phyloP scores from a whole-genome alignment of 768 basidiomycete species.

The Leccinum rimulosum region DNA sequence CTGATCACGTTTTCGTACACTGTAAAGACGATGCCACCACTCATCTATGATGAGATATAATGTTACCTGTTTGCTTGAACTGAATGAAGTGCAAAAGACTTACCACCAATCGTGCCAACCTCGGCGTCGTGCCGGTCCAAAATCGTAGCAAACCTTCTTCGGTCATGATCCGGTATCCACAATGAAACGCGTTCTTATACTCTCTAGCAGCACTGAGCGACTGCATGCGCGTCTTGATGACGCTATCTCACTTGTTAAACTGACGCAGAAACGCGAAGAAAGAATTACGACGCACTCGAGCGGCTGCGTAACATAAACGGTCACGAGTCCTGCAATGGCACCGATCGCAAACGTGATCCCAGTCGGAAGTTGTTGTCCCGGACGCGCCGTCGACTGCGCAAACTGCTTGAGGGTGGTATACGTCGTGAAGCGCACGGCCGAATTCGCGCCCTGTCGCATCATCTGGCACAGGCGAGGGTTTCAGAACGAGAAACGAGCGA shows the following conservation, averaged over 20 bases:
- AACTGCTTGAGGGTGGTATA: slow-evolving; percentile 94
- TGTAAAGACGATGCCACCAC: slow-evolving; percentile 91
- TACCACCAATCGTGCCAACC: slow-evolving; percentile 81
- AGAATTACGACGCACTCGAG: slow-evolving; percentile 54
- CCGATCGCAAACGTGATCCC: slow-evolving; percentile 94
- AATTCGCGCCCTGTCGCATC: slow-evolving; percentile 98
- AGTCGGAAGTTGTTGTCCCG: slow-evolving; percentile 81
- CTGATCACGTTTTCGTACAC: slow-evolving; percentile 83
- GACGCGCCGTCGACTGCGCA: slow-evolving; percentile 78
- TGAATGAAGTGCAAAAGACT: slow-evolving; percentile 28
- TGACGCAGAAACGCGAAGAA: neutral
- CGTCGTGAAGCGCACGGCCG: slow-evolving; percentile 92
- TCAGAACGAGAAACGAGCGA: neutral
- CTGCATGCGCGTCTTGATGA: slow-evolving; percentile 99
- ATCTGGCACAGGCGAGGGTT: slow-evolving; percentile 51
- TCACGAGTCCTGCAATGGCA: slow-evolving; percentile 89
- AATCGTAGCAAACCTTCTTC: slow-evolving; percentile 92
- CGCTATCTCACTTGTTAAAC: slow-evolving; percentile 44
- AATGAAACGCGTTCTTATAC: slow-evolving; percentile 94
- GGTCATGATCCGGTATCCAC: slow-evolving; percentile 89
- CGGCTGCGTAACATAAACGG: slow-evolving; percentile 89
- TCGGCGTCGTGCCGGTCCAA: slow-evolving; percentile 95
- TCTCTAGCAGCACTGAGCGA: slow-evolving; percentile 76
- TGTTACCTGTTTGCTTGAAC: neutral
- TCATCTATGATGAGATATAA: slow-evolving; percentile 52